Evolutionary conservation across 305 asterid genomes (phyloP), one percentile per base, ranked within the genome.

Genomic region (Fraxinus paxiana): DNA sequence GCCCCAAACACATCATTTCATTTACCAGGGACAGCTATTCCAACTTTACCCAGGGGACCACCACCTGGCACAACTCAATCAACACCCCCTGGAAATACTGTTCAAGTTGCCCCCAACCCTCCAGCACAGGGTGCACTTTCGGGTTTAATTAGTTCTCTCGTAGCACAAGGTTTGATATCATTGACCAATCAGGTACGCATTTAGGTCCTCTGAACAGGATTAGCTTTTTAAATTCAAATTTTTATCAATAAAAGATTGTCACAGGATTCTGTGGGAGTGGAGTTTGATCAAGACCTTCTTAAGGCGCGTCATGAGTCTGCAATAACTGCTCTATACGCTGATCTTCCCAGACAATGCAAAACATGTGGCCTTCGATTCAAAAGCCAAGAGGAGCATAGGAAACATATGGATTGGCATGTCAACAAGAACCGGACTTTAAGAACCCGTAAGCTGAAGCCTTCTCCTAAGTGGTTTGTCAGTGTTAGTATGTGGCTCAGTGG

Each of bases 351-450:
- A 51, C 99, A 95, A 86, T 95, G 99, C 92, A 93, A 89, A 34
- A 87, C 93, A 1, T 95, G 99, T 80, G 99, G 98, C 20, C 92
- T 90, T 80, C 93, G 99, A 34, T 95, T 95, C 80, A 88, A 87
- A 82, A 81, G 84, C 87, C 99, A 95, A 88, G 99, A 92, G 38
- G 97, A 94, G 84, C 99, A 95, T 86, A 89, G 97, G 82, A 95
- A 88, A 83, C 99, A 95, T 80, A 94, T 95, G 99, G 99, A 95
- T 88, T 95, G 99, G 99, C 99, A 95, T 84, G 99, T 93, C 38
- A 93, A 86, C 83, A 94, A 88, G 95, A 94, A 95, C 79, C 91
- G 98, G 43, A 87, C 90, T 28, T 86, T 91, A 43, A 94, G 79
- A 86, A 93, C 88, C 83, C 97, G 95, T 33, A 94, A 92, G 90